Evolutionary conservation across 2,329 filamentous ascomycete species (phyloP).

Genomic region (Helicocarpus griseus): DNA sequence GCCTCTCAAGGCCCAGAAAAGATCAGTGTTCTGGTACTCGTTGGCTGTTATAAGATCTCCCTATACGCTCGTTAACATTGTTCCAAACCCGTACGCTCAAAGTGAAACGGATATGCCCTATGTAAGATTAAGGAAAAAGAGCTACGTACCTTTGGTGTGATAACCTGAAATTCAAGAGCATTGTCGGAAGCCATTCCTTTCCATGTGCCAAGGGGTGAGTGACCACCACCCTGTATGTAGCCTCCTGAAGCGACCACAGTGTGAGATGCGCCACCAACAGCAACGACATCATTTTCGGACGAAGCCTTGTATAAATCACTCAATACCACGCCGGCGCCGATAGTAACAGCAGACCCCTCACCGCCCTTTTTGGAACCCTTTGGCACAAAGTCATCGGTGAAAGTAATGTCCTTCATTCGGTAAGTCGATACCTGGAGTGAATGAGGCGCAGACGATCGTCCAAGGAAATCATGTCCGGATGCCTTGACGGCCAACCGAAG

Average conservation of each 20-base stretch:
- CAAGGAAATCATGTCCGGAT: slow-evolving; percentile 48
- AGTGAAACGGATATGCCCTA: not conserved
- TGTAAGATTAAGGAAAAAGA: not conserved
- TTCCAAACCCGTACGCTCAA: not conserved
- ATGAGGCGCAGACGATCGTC: slow-evolving; percentile 52
- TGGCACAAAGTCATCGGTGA: slow-evolving; percentile 22
- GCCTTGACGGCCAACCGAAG: slow-evolving; percentile 43
- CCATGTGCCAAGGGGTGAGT: slow-evolving; percentile 42
- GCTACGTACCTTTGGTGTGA: slow-evolving; percentile 33
- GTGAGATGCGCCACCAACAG: slow-evolving; percentile 47
- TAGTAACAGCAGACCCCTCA: slow-evolving; percentile 10
- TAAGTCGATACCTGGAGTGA: slow-evolving; percentile 26
- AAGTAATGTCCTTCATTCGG: slow-evolving; percentile 24
- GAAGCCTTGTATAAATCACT: slow-evolving; percentile 40
- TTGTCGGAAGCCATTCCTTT: slow-evolving; percentile 54
- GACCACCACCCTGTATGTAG: slow-evolving; percentile 52
- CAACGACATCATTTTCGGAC: slow-evolving; percentile 35
- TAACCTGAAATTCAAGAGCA: slow-evolving; percentile 45
- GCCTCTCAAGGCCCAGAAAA: slow-evolving; percentile 55
- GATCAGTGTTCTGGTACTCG: slow-evolving; percentile 40
- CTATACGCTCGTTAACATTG: not conserved
- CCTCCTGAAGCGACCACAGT: slow-evolving; percentile 52
- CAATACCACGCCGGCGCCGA: slow-evolving; percentile 47
- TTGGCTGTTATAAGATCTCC: slow-evolving; percentile 43
- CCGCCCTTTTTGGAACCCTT: not conserved